Percentiles rank a stretch among this genome's conserved stretches.
Conservation (phyloP, 2,329 filamentous ascomycete species). For the Ceratocystiopsis sp. region DNA sequence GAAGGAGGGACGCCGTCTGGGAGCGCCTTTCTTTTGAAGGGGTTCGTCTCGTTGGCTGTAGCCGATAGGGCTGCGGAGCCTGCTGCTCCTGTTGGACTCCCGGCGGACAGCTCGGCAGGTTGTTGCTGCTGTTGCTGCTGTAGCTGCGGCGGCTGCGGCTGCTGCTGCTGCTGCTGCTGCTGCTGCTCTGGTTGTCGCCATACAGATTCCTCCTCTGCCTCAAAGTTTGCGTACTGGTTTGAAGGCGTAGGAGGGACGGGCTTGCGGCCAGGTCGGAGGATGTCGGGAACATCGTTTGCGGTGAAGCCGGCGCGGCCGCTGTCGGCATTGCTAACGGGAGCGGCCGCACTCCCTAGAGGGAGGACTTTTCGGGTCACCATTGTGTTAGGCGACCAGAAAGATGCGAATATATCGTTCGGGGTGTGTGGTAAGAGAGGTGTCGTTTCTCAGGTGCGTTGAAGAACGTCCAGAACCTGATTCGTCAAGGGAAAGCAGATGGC, state of each 20-base stretch:
- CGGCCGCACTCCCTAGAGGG: slow-evolving; percentile 9
- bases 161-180: background rate
- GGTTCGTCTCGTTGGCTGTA: slow-evolving; percentile 26
- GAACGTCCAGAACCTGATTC: too few species aligned
- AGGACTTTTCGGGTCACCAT: slow-evolving; percentile 27
- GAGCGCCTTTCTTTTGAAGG: slow-evolving; percentile 30
- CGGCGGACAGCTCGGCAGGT: slow-evolving; percentile 15
- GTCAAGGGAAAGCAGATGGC: too few species aligned
- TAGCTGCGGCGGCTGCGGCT: slow-evolving; percentile 1
- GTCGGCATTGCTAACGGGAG: too few species aligned
- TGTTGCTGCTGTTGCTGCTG: background rate
- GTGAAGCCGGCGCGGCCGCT: too few species aligned
- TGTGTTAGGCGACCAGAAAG: background rate
- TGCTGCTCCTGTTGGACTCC: slow-evolving; percentile 9
- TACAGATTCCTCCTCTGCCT: slow-evolving; percentile 18
- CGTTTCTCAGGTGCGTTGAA: too few species aligned
- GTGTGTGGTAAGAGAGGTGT: too few species aligned
- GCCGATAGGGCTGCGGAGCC: slow-evolving; percentile 5
- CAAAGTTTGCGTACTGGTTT: slow-evolving; percentile 12
- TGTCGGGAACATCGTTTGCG: slow-evolving; percentile 13
- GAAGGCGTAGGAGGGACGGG: background rate
- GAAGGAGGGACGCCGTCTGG: too few species aligned
- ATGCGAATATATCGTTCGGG: too few species aligned
- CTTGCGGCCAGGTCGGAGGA: slow-evolving; percentile 17
- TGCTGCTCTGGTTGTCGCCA: slow-evolving; percentile 14